Evolutionary conservation across 192 early-diverging fungal genomes (phyloP).

Genomic region (Backusella australiensis): DNA sequence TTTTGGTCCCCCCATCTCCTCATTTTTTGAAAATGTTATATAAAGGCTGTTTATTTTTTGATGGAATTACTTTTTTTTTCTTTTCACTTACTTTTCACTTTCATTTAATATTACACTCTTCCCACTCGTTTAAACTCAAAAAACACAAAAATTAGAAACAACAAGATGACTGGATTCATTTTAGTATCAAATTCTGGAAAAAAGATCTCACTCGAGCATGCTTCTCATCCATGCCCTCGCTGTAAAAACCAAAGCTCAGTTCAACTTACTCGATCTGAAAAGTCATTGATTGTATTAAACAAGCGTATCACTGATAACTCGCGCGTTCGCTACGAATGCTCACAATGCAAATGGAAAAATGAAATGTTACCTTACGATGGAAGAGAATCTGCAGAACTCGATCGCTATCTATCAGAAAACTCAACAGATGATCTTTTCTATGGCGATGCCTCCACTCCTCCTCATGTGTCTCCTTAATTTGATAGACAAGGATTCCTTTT

Average conservation of each 20-base stretch:
- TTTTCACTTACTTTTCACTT: conserved; percentile 6
- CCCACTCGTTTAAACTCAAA: background rate
- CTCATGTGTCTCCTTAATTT: conserved; percentile 2
- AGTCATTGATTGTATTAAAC: conserved; percentile 30
- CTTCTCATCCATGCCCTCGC: conserved; percentile 30
- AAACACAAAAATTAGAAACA: background rate
- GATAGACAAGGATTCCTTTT: background rate
- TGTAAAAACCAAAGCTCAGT: conserved; percentile 32
- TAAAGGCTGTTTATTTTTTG: background rate
- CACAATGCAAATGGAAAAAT: conserved; percentile 35
- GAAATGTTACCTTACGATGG: conserved; percentile 16
- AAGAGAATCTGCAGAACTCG: conserved; percentile 8
- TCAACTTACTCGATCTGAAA: conserved; percentile 34
- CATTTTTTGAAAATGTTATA: background rate
- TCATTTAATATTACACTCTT: background rate
- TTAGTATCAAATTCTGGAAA: conserved; percentile 25
- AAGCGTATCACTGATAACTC: conserved; percentile 25
- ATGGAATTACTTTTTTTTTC: background rate
- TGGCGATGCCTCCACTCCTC: conserved; percentile 9
- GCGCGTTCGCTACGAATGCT: conserved; percentile 37
- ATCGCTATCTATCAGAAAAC: conserved; percentile 14
- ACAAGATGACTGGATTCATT: conserved; percentile 9
- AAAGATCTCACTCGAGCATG: conserved; percentile 34
- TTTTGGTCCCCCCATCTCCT: background rate
- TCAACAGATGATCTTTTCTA: conserved; percentile 1